Conservation (phyloP, 2,329 filamentous ascomycete genomes). For the Penicillium sp. region DNA sequence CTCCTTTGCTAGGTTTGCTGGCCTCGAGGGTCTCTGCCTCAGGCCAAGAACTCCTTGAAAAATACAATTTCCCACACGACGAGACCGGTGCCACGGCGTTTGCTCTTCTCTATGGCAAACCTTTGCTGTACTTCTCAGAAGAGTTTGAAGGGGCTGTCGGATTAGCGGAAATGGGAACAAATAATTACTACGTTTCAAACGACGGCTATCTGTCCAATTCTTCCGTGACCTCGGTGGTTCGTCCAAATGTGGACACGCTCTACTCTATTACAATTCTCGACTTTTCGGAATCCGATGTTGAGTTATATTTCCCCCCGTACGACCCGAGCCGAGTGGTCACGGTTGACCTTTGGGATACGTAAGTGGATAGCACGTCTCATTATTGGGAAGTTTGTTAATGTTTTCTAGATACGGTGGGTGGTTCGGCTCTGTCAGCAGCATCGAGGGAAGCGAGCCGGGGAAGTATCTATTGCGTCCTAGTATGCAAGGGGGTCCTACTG, state of each 20-base stretch:
- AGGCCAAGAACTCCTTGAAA: too few species aligned
- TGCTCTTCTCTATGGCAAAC: neutral
- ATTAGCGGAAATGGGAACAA: neutral
- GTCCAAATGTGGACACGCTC: conserved; percentile 27
- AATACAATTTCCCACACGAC: too few species aligned
- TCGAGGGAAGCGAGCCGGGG: conserved; percentile 16
- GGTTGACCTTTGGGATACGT: conserved; percentile 28
- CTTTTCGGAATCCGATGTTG: conserved; percentile 20
- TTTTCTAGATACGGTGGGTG: conserved; percentile 25
- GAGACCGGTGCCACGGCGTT: neutral
- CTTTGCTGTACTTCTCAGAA: neutral
- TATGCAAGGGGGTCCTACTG: conserved; percentile 7
- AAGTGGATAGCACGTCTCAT: conserved; percentile 9
- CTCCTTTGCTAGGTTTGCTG: too few species aligned
- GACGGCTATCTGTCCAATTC: neutral
- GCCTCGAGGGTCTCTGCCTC: too few species aligned
- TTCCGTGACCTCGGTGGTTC: neutral
- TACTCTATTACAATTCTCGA: conserved; percentile 23
- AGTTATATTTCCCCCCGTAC: conserved; percentile 11
- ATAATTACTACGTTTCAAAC: neutral
- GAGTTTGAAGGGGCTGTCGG: neutral
- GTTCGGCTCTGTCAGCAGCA: conserved; percentile 24
- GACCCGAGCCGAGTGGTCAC: conserved; percentile 24
- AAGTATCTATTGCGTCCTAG: conserved; percentile 19
- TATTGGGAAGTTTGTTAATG: neutral